phyloP scores from a whole-genome alignment of 805 yeast species.

The Saccharomycopsis synnaedendra region DNA sequence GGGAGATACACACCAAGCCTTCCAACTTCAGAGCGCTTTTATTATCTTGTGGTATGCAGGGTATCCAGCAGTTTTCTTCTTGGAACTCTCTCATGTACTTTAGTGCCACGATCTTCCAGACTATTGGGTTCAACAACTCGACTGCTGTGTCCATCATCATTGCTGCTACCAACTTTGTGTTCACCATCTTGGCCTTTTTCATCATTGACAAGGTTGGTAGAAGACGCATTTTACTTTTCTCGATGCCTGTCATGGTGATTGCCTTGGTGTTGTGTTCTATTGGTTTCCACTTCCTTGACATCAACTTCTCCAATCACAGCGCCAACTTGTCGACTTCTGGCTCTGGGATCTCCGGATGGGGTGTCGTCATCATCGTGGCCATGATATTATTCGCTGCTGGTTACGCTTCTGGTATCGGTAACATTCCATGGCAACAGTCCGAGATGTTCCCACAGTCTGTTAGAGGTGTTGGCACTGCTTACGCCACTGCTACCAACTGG shows the following conservation, averaged over 20 bases:
- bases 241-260: constrained; percentile 77
- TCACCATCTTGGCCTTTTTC: constrained; percentile 77
- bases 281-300: constrained; percentile 78
- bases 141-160: constrained; percentile 94
- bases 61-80: constrained; percentile 93
- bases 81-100: constrained; percentile 95
- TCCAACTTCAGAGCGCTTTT: constrained; percentile 82
- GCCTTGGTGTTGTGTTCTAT: constrained; percentile 77
- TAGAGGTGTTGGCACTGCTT: constrained; percentile 84
- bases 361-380: constrained; percentile 56
- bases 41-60: constrained; percentile 87
- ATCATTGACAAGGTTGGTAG: constrained; percentile 85
- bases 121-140: constrained; percentile 79
- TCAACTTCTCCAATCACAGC: constrained; percentile 40
- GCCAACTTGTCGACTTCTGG: constrained; percentile 26
- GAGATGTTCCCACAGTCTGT: constrained; percentile 91
- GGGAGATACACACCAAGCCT: constrained; percentile 51
- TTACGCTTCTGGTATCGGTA: constrained; percentile 70
- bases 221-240: constrained; percentile 61
- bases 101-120: constrained; percentile 82
- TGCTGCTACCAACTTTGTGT: constrained; percentile 87
- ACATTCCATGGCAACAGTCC: constrained; percentile 96
- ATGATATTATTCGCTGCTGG: constrained; percentile 4
- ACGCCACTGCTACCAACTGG: constrained; percentile 93
- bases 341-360: constrained; percentile 69